Base-by-base conservation (phyloP, 164 flowering plant genomes). In the Tetracentron sinense region DNA sequence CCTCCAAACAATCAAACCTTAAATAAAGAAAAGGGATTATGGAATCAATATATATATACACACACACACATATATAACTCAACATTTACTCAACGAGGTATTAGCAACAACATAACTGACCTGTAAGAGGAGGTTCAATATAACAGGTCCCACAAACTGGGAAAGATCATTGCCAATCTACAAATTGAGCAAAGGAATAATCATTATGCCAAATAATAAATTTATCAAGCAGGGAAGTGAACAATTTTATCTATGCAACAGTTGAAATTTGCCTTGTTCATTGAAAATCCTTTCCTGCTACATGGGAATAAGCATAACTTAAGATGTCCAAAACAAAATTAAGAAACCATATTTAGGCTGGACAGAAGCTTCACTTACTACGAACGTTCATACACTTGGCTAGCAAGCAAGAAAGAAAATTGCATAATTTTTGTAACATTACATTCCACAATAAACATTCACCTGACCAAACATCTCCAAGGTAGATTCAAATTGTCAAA, bases 81-180 rank as follows among this genome's bases (percentile, higher is more conserved):
- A 56, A 16, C 42, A 50, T 16, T 22, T 26, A 50, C n/a, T 8
- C 28, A 48, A 55, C n/a, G 19, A 65, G 35, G 21, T 23, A 30
- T 46, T 33, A 17, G 16, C 6, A 64, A 60, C 35, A 62, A 65
- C 54, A 74, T 49, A 74, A 67, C 79, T 68, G 3, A 83, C 95
- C 88, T 79, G 62, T 52, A 88, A 66, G 50, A 88, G 88, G 25
- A 62, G 71, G 74, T 72, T 88, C 77, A 88, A 64, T 62, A 84
- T 49, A 33, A 82, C 65, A 25, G 95, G 95, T 33, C 95, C 95
- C 27, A 86, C 85, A 65, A 88, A 88, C 74, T 86, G 95, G 27
- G 86, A 81, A 69, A 78, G 69, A 77, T 88, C 95, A 73, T 83
- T 86, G 58, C 89, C 89, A 63, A 88, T 77, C 95, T 88, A 64